Percentiles rank a stretch among this genome's conserved stretches.
Conservation (phyloP, 768 basidiomycete genomes). For the Austroboletus festivus region DNA sequence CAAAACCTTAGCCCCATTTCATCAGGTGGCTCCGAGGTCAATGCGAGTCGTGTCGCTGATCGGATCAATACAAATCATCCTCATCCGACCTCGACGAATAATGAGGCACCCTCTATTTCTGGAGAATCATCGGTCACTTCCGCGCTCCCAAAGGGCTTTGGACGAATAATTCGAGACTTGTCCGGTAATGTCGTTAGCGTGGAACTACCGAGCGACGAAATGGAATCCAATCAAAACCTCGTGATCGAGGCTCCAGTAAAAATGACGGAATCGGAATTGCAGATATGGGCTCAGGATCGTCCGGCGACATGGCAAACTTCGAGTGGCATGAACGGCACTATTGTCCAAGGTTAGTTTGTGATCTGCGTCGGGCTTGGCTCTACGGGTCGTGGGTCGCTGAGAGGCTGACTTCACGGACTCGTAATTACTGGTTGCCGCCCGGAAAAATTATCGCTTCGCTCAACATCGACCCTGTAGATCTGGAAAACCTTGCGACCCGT, state of each 20-base stretch:
- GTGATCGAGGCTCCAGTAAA: conserved; percentile 40
- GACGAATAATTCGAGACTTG: conserved; percentile 78
- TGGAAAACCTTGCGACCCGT: conserved; percentile 59
- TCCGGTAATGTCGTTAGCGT: conserved; percentile 72
- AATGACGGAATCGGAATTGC: conserved; percentile 14
- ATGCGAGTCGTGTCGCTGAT: conserved; percentile 1
- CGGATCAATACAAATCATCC: background rate
- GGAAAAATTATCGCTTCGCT: conserved; percentile 5
- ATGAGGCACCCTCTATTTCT: background rate
- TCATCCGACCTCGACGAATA: background rate
- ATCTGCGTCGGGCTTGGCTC: background rate
- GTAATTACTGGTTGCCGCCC: conserved; percentile 1
- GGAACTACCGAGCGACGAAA: conserved; percentile 56
- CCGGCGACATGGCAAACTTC: background rate
- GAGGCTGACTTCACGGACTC: conserved; percentile 1
- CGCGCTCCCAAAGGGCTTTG: conserved; percentile 60
- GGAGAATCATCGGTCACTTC: conserved; percentile 19
- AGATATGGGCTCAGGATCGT: conserved; percentile 16
- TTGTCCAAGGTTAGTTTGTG: conserved; percentile 35
- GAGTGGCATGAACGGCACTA: background rate
- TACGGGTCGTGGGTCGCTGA: conserved; percentile 1
- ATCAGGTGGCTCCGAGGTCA: conserved; percentile 65
- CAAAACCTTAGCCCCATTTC: conserved; percentile 63
- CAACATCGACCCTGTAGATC: conserved; percentile 39
- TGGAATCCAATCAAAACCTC: conserved; percentile 27